Evolutionary conservation across 768 basidiomycete species (phyloP), one percentile per base, ranked within the genome.

Genomic region (Boletus subparvulus): DNA sequence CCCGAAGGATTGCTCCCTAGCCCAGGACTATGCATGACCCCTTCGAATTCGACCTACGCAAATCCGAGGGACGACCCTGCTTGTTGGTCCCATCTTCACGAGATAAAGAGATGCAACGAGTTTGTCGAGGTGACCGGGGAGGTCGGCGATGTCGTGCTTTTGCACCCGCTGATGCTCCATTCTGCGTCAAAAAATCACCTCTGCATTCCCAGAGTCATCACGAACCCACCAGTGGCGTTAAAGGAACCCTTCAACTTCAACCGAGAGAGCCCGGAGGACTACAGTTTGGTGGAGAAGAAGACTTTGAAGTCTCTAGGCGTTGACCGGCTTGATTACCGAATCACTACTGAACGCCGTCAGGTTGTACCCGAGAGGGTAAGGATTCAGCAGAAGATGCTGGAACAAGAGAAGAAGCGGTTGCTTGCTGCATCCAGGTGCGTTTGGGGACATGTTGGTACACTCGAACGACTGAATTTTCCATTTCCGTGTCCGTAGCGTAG

Each of bases 91-190:
- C 45, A 58, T 32, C 41, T 54, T 30, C 19, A 60, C 19, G 53
- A 50, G 24, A 28, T 62, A 32, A 50, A 52, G 26, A 40, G 9
- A 26, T 54, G 48, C 16, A 35, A 32, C 24, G 39, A 41, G 33
- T 48, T 49, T 39, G 30, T 50, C 12, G 53, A 60, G 33, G 8
- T 50, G 24, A 52, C 47, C 3, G 45, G 52, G 37, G 45, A 59
- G 33, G 35, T 62, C 40, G 52, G 56, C 28, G 50, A 62, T 26
- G 50, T 51, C 11, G 33, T 57, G n/a, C 41, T 44, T n/a, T 30
- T 49, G 72, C 83, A 86, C 68, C 83, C 84, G 13, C 68, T 86
- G 48, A 86, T 86, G 83, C 66, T 85, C 60, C 86, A 86, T 62
- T 81, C 83, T 13, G 84, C 84, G 12, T 81, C 82, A 33, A 82